Base-by-base conservation (phyloP, 2,329 filamentous ascomycete species). In the Teratosphaeria destructans region DNA sequence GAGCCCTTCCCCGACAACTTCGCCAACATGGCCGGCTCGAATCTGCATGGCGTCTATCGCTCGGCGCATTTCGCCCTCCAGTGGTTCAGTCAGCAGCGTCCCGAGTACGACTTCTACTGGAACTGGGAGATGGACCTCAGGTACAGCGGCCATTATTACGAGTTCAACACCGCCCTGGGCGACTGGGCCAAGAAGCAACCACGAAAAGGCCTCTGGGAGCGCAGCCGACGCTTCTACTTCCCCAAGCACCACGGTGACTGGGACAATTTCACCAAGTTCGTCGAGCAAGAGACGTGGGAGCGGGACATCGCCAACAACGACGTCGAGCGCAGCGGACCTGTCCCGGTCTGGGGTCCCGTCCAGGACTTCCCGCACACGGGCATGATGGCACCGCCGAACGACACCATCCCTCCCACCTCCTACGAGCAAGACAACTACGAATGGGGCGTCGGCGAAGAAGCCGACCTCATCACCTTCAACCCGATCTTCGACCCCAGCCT, bases 121-220 rank as follows among this genome's bases (percentile, higher is more conserved):
- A 93, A 93, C 73, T 93, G 89, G 89, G 90, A 95, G 72, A 90
- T 95, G 83, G 90, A 95, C 71, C 82, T 89, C 52, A 84, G 90
- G 52, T 87, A 88, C 68, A 88, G 84, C 0, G 90, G 90, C 8
- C 89, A 94, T 67, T 88, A 92, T 76, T 93, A 92, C 73, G 88
- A 94, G 68, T 83, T 94, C 65, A 83, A 90, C 62, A 82, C 84
- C 67, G 84, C 84, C 63, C 75, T 92, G 10, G 77, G 77, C 29
- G 75, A 81, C 5, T 90, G 89, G 75, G 82, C 82, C 29, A 81
- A 80, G 71, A 80, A 79, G 62, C 87, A 90, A 71, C 87, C 87
- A 8, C 82, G 87, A 59, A 86, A 85, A 67, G 85, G 85, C 3
- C 73, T 89, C 5, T 90, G 87, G 87, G 87, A 90, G 71, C 81